Conservation (phyloP, 1,284 basidiomycete genomes). For the Ceratobasidium sp. region DNA sequence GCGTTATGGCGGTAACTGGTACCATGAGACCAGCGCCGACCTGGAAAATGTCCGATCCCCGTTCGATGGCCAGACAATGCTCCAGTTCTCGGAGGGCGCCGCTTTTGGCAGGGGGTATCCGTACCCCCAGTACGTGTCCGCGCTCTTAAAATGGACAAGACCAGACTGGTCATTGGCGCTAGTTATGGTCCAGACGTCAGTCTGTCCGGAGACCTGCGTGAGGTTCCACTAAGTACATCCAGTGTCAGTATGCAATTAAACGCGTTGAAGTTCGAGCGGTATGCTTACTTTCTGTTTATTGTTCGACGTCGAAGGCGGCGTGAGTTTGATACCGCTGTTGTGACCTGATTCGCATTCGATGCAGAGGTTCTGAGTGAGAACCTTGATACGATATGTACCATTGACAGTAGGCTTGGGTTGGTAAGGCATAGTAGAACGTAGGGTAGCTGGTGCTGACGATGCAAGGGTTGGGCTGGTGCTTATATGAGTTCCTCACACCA, state of each 20-base stretch:
- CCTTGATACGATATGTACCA: slow-evolving; percentile 7
- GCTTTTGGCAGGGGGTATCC: neutral
- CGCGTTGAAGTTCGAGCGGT: neutral
- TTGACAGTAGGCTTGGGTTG: slow-evolving; percentile 2
- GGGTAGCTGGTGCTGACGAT: too few relatives aligned
- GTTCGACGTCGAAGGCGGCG: slow-evolving; percentile 1
- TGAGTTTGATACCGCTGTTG: neutral
- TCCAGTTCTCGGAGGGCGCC: neutral
- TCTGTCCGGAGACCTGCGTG: neutral
- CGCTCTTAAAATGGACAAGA: neutral
- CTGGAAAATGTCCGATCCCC: neutral
- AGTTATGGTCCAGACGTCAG: slow-evolving; percentile 1
- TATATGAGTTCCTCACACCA: too few relatives aligned
- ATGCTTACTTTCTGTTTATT: neutral
- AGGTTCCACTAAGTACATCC: neutral
- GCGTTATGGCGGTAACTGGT: neutral
- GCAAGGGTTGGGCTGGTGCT: too few relatives aligned
- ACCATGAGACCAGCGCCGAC: neutral
- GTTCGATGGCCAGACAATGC: neutral
- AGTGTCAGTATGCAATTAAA: neutral
- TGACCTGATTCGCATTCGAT: neutral
- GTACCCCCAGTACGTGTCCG: neutral
- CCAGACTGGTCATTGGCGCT: slow-evolving; percentile 7
- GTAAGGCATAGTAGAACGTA: neutral
- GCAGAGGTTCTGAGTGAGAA: neutral